phyloP scores from a whole-genome alignment of 2,329 filamentous ascomycete genomes.

The Purpureocillium lavendulum region DNA sequence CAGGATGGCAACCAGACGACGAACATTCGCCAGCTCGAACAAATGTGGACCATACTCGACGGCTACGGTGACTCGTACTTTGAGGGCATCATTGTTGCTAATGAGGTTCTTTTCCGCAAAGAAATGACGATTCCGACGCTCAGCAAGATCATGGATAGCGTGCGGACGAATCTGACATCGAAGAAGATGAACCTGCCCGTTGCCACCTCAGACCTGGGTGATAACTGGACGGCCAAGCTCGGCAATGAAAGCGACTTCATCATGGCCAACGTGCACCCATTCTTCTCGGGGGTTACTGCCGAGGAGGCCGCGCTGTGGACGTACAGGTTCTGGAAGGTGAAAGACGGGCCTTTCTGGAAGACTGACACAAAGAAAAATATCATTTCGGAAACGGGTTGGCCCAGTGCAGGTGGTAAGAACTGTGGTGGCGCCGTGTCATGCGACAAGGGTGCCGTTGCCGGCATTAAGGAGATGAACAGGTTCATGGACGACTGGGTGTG shows the following conservation, averaged over 20 bases:
- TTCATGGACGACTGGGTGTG: slow-evolving; percentile 86
- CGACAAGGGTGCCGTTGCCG: slow-evolving; percentile 62
- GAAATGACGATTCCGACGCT: slow-evolving; percentile 61
- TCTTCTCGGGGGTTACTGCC: slow-evolving; percentile 74
- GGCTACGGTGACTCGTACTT: slow-evolving; percentile 60
- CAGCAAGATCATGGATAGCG: slow-evolving; percentile 53
- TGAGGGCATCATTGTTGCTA: slow-evolving; percentile 73
- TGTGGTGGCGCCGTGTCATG: slow-evolving; percentile 47
- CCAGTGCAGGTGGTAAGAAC: slow-evolving; percentile 68
- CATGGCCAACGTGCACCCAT: slow-evolving; percentile 96
- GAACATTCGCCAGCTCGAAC: slow-evolving; percentile 69
- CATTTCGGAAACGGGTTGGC: slow-evolving; percentile 91
- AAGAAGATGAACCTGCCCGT: slow-evolving; percentile 65
- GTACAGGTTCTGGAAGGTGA: slow-evolving; percentile 66
- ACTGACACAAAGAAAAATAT: slow-evolving; percentile 58
- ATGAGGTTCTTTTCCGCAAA: slow-evolving; percentile 70
- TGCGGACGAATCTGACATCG: slow-evolving; percentile 61
- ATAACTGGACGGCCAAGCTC: slow-evolving; percentile 71
- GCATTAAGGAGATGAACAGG: slow-evolving; percentile 71
- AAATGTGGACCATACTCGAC: slow-evolving; percentile 80
- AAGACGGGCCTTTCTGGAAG: slow-evolving; percentile 60
- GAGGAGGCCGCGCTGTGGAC: slow-evolving; percentile 71
- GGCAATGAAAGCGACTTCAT: slow-evolving; percentile 70
- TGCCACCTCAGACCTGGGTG: slow-evolving; percentile 80
- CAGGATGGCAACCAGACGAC: slow-evolving; percentile 78